A percentile compares a stretch with the other conserved stretches of the same genome.
phyloP scores from a whole-genome alignment of 306 rosid species.

The Spatholobus suberectus region DNA sequence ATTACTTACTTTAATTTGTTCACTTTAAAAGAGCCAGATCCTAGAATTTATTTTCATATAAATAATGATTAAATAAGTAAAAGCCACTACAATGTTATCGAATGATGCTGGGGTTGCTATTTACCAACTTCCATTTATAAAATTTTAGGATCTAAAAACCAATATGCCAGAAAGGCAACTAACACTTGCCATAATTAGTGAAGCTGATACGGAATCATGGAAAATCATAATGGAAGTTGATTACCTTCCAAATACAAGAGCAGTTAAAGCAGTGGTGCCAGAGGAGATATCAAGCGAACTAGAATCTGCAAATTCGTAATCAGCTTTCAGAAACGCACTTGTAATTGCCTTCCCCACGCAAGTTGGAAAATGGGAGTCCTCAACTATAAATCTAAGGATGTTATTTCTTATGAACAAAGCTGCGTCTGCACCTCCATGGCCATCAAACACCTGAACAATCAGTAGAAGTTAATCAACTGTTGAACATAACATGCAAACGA shows the following conservation, averaged over 20 bases:
- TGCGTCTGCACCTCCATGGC: conserved; percentile 87
- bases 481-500: not conserved
- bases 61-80: not conserved
- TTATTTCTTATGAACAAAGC: conserved; percentile 71
- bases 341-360: conserved; percentile 66
- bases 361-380: conserved; percentile 71
- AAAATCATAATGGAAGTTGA: conserved; percentile 27
- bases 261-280: conserved; percentile 85
- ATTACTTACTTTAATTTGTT: not conserved
- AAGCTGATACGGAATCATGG: not conserved
- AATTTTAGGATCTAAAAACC: not conserved
- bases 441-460: conserved; percentile 75
- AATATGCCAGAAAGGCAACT: not conserved
- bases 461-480: conserved; percentile 19
- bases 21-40: not conserved
- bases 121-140: not conserved
- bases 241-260: conserved; percentile 71
- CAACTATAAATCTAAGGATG: conserved; percentile 73
- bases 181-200: not conserved
- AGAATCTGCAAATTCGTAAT: conserved; percentile 81
- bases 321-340: conserved; percentile 78
- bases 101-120: not conserved
- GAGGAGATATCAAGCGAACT: conserved; percentile 81
- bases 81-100: not conserved
- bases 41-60: not conserved